Base-by-base conservation (phyloP, 805 yeast genomes). In the Candida sanyiensis region DNA sequence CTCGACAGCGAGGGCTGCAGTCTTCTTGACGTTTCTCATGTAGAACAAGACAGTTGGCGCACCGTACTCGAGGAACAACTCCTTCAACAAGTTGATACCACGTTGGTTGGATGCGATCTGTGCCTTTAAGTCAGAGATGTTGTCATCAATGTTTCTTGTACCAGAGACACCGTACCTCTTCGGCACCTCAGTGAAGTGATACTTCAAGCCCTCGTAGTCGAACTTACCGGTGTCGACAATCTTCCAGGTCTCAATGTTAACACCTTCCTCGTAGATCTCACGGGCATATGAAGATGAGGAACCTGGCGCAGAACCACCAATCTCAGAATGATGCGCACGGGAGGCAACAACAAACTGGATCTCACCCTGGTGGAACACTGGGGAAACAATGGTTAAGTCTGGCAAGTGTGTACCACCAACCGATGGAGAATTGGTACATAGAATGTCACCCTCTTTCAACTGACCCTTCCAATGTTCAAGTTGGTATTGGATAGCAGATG, bases 321-420 rank as follows among this genome's bases (percentile, higher is more conserved):
- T 75, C 46, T 75, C 81, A 18, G 80, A 74, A 55, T 75, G 82
- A 54, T 75, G 81, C 4, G 79, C 80, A 43, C 81, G 60, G 2
- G 79, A 66, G 5, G 80, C 81, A 15, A 72, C 70, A 59, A 73
- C 72, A 48, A 74, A 75, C 22, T 66, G 61, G 12, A 72, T 67
- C 27, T 63, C 56, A 46, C 70, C 67, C 16, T 71, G 65, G 40
- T 63, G 55, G 45, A 71, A 66, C 2, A 75, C 78, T 1, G 82
- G 82, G 1, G 80, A 70, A 18, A 75, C 70, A 24, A 75, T 70
- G 1, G 81, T 75, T 42, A 75, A 69, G 52, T 69, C 75, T 17
- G 73, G 75, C 26, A 69, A 53, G 48, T 69, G 75, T 2, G 72
- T 67, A 27, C 75, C 75, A 40, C 69, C 70, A 20, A 62, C 69